Evolutionary conservation across 306 rosid genomes (phyloP).

Genomic region (Quercus robur): DNA sequence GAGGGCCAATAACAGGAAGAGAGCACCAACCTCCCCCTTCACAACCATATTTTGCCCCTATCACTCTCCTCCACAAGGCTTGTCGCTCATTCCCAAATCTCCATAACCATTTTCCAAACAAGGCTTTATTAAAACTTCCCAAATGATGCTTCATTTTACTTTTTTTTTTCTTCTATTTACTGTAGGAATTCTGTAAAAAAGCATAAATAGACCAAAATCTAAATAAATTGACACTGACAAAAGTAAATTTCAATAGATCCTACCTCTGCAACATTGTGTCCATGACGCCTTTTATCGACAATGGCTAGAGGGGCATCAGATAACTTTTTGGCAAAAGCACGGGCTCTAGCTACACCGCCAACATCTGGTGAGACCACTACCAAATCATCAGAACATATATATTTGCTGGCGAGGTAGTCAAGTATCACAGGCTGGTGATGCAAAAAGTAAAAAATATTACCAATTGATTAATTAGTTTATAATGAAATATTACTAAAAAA

Average conservation of each 20-base stretch:
- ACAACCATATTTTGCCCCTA: too few relatives aligned
- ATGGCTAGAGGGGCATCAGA: conserved; percentile 99
- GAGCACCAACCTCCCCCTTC: too few relatives aligned
- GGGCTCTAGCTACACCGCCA: conserved; percentile 99
- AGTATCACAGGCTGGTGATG: conserved; percentile 89
- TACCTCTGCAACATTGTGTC: conserved; percentile 92
- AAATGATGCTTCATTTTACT: not conserved
- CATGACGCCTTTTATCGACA: conserved; percentile 96
- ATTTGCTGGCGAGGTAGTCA: conserved; percentile 98
- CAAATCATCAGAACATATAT: conserved; percentile 83
- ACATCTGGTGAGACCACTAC: conserved; percentile 99
- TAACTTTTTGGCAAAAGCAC: conserved; percentile 92
- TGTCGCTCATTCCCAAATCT: too few relatives aligned
- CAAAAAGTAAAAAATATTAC: conserved; percentile 26
- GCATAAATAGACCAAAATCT: not conserved
- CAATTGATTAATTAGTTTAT: conserved; percentile 18
- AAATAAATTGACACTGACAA: not conserved
- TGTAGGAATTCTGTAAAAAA: not conserved
- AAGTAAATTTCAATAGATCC: not conserved
- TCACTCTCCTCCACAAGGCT: too few relatives aligned
- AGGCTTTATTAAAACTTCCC: not conserved
- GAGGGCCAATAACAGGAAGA: too few relatives aligned
- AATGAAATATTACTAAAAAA: not conserved
- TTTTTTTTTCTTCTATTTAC: too few relatives aligned
- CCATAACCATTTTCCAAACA: too few relatives aligned